Evolutionary conservation across 306 rosid species (phyloP).

Genomic region (Gleditsia sinensis): DNA sequence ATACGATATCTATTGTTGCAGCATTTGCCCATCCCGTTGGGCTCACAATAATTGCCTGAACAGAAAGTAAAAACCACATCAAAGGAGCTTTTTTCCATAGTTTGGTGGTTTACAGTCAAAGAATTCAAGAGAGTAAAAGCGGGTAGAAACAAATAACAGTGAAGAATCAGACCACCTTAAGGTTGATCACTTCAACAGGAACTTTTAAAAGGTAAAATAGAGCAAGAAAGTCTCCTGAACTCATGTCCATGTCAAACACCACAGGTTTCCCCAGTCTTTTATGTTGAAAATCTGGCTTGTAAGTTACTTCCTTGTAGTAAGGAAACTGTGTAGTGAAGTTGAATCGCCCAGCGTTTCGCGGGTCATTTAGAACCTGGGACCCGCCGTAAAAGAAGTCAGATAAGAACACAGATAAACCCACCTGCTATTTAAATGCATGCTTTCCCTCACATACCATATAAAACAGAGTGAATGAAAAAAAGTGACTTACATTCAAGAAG

Average conservation of each 20-base stretch:
- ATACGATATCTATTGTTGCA: conserved; percentile 81
- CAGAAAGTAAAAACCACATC: not conserved
- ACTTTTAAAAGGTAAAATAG: conserved; percentile 84
- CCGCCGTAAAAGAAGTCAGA: conserved; percentile 8
- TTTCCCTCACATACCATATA: not conserved
- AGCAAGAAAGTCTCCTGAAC: conserved; percentile 91
- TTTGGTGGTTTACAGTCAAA: not conserved
- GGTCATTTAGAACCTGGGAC: conserved; percentile 39
- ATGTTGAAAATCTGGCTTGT: conserved; percentile 56
- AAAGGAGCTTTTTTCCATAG: not conserved
- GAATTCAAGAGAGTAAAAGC: not conserved
- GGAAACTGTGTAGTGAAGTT: conserved; percentile 81
- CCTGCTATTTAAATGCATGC: not conserved
- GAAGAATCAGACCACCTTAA: conserved; percentile 55
- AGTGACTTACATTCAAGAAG: conserved; percentile 67
- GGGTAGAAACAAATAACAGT: not conserved
- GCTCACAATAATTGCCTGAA: conserved; percentile 82
- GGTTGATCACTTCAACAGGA: conserved; percentile 71
- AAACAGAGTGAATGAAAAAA: no score
- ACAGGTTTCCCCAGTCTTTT: conserved; percentile 68
- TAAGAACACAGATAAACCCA: not conserved
- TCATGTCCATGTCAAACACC: conserved; percentile 98
- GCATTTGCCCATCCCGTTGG: conserved; percentile 97
- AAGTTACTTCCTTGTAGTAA: conserved; percentile 56
- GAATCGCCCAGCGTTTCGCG: conserved; percentile 63